Percentiles rank a stretch among this genome's conserved stretches.
Evolutionary conservation across 768 basidiomycete genomes (phyloP).

Genomic region (Podaxis sp.): DNA sequence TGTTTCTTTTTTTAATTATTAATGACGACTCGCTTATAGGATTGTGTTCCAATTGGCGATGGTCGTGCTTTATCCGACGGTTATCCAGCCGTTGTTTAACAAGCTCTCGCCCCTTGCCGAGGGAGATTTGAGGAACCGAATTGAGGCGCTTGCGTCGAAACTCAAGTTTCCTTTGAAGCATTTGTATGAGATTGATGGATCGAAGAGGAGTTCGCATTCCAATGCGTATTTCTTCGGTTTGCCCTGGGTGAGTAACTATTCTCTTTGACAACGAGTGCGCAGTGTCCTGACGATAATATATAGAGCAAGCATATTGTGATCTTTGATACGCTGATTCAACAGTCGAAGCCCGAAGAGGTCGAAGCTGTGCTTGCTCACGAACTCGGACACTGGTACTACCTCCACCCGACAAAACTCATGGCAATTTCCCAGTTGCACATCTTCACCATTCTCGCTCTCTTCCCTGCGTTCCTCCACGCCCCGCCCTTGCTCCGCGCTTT

Average conservation of each 20-base stretch:
- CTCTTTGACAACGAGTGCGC: not conserved
- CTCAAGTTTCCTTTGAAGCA: slow-evolving; percentile 94
- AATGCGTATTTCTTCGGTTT: slow-evolving; percentile 99
- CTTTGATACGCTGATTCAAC: slow-evolving; percentile 94
- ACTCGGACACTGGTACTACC: slow-evolving; percentile 93
- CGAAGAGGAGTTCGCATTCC: slow-evolving; percentile 91
- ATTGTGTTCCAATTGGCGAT: slow-evolving; percentile 81
- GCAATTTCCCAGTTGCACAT: slow-evolving; percentile 84
- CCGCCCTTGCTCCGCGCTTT: slow-evolving; percentile 78
- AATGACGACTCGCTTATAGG: slow-evolving; percentile 34
- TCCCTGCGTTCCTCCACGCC: slow-evolving; percentile 87
- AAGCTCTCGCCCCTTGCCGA: slow-evolving; percentile 84
- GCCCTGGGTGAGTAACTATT: slow-evolving; percentile 66
- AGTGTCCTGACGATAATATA: not conserved
- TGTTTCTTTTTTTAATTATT: not conserved
- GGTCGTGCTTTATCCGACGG: slow-evolving; percentile 77
- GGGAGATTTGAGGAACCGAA: slow-evolving; percentile 74
- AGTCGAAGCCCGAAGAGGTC: slow-evolving; percentile 87
- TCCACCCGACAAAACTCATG: slow-evolving; percentile 89
- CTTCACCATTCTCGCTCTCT: slow-evolving; percentile 80
- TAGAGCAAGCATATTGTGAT: slow-evolving; percentile 95
- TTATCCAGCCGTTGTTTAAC: slow-evolving; percentile 97
- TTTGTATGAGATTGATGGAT: slow-evolving; percentile 96
- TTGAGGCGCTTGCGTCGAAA: slow-evolving; percentile 73
- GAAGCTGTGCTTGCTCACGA: slow-evolving; percentile 96